Base-by-base conservation (phyloP, 106 monocot genomes). In the Allium fistulosum region DNA sequence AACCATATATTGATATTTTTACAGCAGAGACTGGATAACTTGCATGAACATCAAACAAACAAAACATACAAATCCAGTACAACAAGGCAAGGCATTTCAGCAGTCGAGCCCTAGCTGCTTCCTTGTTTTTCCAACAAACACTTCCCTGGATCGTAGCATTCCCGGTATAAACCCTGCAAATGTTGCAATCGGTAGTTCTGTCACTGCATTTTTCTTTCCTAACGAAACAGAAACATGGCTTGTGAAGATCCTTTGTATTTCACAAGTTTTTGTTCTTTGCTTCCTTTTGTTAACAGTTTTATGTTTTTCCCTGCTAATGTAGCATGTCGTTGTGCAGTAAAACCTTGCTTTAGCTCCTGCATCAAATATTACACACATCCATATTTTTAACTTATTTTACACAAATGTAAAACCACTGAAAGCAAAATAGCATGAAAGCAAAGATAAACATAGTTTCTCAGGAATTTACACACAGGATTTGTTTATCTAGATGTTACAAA, bases 311-410 rank as follows among this genome's bases (percentile, higher is more conserved):
- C 70, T 9, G 65, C 62, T 26, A 78, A 46, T 4, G 55, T 26
- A 4, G 78, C 78, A 22, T 82, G 78, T 26, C 51, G 65, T 14
- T 74, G 74, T 61, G 78, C 82, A 1, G 46, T 49, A 17, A 61
- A 66, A 4, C 78, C 74, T 48, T 74, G 82, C 51, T 82, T 82
- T 7, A 75, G 62, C 60, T 82, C 82, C 81, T 77, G 68, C 15
- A 15, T 9, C 4, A 47, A 14, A 1, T 62, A 46, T 37, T 52
- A 27, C 12, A 27, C 28, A 27, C 51, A 47, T 49, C 5, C 37
- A 37, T 37, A 37, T 4, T 37, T 37, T 37, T 37, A 37, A 37
- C 37, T 37, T 5, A 37, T 37, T 5, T 22, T 1, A 22, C 22
- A 67, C 16, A 9, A 10, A 8, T 22, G 9, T 4, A 6, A 6